Evolutionary conservation across 176 grass and related monocot species (phyloP).

Genomic region (Lolium perenne): DNA sequence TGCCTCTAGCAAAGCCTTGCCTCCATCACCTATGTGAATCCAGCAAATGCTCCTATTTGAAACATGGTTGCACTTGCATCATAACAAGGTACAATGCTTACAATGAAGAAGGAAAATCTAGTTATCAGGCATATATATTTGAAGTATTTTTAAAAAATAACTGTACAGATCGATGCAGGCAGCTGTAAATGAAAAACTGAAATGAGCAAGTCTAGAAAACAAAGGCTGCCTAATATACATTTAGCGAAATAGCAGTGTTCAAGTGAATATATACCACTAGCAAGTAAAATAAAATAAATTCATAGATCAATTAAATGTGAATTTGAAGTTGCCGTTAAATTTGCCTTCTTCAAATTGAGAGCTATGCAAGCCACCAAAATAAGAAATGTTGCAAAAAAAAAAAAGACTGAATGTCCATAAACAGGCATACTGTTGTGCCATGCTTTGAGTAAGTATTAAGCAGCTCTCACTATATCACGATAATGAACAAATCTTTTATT

Average conservation of each 20-base stretch:
- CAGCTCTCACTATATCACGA: background rate
- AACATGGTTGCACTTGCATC: slow-evolving; percentile 1
- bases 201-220: background rate
- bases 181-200: background rate
- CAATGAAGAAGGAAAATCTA: background rate
- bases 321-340: background rate
- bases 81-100: background rate
- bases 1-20: background rate
- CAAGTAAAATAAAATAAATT: background rate
- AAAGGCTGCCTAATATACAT: background rate
- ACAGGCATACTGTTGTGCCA: background rate
- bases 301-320: background rate
- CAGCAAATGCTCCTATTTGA: background rate
- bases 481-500: background rate
- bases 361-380: background rate
- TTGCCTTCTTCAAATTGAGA: background rate
- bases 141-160: background rate
- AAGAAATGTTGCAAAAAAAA: background rate
- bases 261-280: background rate
- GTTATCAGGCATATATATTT: background rate
- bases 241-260: background rate
- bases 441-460: background rate
- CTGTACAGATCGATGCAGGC: background rate
- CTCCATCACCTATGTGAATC: background rate
- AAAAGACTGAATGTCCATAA: background rate